phyloP scores from a whole-genome alignment of 2,329 filamentous ascomycete genomes.

The Sphaerulina populicola region DNA sequence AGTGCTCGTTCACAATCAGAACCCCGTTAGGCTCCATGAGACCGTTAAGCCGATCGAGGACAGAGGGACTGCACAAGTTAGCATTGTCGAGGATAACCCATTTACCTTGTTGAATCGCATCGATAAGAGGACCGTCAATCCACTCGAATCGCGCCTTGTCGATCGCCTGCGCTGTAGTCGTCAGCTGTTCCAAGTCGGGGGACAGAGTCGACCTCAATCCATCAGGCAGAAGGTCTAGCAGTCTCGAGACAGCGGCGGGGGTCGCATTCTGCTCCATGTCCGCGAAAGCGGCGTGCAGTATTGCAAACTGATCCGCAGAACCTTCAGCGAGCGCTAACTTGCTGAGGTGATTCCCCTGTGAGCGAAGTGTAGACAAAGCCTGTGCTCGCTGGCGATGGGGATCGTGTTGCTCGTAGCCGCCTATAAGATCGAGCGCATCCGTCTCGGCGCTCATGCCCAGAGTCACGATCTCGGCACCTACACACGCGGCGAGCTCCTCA shows the following conservation, averaged over 20 bases:
- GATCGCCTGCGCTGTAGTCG: constrained; percentile 35
- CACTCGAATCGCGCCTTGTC: constrained; percentile 83
- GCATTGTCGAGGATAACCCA: constrained; percentile 97
- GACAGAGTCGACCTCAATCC: constrained; percentile 3
- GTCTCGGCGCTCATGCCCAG: constrained; percentile 91
- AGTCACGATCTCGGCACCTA: constrained; percentile 67
- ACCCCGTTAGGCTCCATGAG: constrained; percentile 82
- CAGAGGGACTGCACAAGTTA: constrained; percentile 90
- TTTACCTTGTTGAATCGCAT: constrained; percentile 73
- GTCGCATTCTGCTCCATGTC: constrained; percentile 1
- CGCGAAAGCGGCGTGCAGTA: constrained; percentile 8
- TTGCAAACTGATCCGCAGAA: neutral
- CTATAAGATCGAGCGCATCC: constrained; percentile 93
- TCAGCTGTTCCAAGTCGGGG: constrained; percentile 11
- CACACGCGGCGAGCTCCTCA: constrained; percentile 67
- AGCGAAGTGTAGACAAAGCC: constrained; percentile 17
- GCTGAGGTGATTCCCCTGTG: constrained; percentile 6
- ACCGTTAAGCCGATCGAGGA: constrained; percentile 89
- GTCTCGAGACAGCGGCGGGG: neutral
- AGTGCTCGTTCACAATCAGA: constrained; percentile 88
- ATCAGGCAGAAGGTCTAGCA: constrained; percentile 9
- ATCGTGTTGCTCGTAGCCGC: constrained; percentile 92
- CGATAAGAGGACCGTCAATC: constrained; percentile 86
- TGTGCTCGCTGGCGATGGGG: constrained; percentile 48
- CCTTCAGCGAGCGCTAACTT: constrained; percentile 16